These are phyloP conservation scores for Neoarthrinium moseri DNA, from an alignment of 2,329 filamentous ascomycete species.

Conservation along the genomic window DNA sequence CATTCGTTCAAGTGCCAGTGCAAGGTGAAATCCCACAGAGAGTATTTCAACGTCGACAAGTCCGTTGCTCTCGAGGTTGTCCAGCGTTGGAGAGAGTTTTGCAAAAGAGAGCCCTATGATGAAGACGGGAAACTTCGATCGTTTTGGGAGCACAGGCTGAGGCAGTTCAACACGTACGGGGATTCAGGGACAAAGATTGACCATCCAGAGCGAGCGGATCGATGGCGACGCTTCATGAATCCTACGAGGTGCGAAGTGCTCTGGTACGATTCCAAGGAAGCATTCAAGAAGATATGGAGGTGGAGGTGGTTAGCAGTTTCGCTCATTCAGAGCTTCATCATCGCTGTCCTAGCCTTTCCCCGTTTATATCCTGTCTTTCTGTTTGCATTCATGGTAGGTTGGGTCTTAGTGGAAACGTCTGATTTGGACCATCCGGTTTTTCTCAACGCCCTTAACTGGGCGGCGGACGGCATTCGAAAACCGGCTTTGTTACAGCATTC, in stretches of 20 bases:
- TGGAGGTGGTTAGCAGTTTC: neutral
- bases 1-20: slow-evolving; percentile 7
- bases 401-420: no score
- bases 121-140: slow-evolving; percentile 4
- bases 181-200: neutral
- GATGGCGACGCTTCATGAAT: slow-evolving; percentile 2
- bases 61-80: slow-evolving; percentile 4
- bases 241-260: neutral
- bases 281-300: neutral
- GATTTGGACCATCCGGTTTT: neutral
- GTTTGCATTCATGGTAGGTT: no score
- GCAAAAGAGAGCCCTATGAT: slow-evolving; percentile 8
- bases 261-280: neutral
- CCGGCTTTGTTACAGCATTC: no score
- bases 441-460: neutral
- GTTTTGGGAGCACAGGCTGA: slow-evolving; percentile 8
- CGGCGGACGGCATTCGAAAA: neutral
- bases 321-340: neutral
- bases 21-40: neutral
- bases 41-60: slow-evolving; percentile 9
- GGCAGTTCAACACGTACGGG: neutral
- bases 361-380: neutral
- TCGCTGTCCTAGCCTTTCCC: neutral
- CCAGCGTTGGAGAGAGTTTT: slow-evolving; percentile 10
- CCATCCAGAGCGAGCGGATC: neutral